These are phyloP conservation scores for Leccinellum rugosiceps DNA, from an alignment of 768 basidiomycete genomes.

Conservation along the genomic window DNA sequence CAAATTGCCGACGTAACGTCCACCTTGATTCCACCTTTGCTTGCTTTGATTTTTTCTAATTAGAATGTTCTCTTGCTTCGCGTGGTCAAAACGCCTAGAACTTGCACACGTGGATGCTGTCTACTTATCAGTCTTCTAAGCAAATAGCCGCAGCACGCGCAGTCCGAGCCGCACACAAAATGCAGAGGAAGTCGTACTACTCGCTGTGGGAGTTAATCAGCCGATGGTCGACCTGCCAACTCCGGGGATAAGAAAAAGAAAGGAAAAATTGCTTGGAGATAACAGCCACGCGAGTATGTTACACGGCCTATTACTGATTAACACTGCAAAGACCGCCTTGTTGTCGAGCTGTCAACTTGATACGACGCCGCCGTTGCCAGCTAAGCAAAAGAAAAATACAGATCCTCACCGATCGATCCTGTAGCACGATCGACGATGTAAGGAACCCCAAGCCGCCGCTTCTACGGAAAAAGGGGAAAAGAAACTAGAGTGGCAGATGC, in stretches of 20 bases:
- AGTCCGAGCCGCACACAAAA: not conserved
- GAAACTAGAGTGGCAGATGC: constrained; percentile 2
- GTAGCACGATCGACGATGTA: not conserved
- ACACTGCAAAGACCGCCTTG: not conserved
- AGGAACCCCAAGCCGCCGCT: not conserved
- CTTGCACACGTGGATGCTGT: not conserved
- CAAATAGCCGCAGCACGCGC: not conserved
- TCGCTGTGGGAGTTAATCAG: not conserved
- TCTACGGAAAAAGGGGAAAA: not conserved
- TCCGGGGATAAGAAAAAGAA: not conserved
- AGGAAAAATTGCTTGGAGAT: not conserved
- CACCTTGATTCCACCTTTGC: not conserved
- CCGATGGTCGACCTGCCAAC: not conserved
- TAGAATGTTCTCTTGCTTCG: not conserved
- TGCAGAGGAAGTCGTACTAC: not conserved
- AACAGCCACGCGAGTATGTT: not conserved
- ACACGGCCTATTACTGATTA: not conserved
- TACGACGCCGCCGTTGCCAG: not conserved
- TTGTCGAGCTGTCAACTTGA: not conserved
- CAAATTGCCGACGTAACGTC: not conserved
- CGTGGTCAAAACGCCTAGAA: not conserved
- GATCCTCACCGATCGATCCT: constrained; percentile 11
- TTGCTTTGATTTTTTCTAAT: not conserved
- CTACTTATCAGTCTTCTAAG: not conserved
- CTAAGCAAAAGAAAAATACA: not conserved